Percentiles rank a stretch among this genome's conserved stretches.
Conservation (phyloP, 169 alveolate genomes). For the Toxoplasma gondii region DNA sequence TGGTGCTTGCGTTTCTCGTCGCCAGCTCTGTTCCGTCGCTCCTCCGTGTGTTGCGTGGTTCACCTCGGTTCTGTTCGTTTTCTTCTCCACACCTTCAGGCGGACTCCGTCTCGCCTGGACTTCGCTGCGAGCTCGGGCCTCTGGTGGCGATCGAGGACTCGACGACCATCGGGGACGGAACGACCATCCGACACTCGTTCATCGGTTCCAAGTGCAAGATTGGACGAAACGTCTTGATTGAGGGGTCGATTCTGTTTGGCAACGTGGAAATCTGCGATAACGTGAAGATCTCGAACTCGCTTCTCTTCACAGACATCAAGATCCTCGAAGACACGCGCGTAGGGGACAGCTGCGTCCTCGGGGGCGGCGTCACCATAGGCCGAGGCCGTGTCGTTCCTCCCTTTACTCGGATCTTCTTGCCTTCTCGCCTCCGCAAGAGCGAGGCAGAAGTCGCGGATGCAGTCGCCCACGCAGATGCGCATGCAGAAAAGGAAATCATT, state of each 20-base stretch:
- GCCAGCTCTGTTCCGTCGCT: no score
- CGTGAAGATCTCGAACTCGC: background rate
- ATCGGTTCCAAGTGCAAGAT: background rate
- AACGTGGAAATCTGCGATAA: background rate
- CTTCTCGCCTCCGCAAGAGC: background rate
- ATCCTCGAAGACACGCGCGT: background rate
- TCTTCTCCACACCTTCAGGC: background rate
- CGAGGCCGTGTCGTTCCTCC: background rate
- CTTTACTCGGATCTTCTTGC: background rate
- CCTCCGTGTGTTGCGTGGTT: no score
- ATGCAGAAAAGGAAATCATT: background rate
- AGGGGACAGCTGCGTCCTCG: background rate
- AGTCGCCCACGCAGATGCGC: background rate
- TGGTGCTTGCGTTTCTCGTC: no score
- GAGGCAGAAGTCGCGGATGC: background rate
- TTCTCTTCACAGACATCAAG: background rate
- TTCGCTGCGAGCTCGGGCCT: conserved; percentile 31
- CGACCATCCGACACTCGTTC: conserved; percentile 2
- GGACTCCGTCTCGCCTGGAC: conserved; percentile 26
- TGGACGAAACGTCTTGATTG: background rate
- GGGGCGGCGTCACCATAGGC: background rate
- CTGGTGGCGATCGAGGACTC: background rate
- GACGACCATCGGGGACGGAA: conserved; percentile 18
- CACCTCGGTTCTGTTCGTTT: no score
- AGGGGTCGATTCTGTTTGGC: background rate